Evolutionary conservation across 1,139 yeast genomes (phyloP).

Genomic region (Insectozyma bohioensis): DNA sequence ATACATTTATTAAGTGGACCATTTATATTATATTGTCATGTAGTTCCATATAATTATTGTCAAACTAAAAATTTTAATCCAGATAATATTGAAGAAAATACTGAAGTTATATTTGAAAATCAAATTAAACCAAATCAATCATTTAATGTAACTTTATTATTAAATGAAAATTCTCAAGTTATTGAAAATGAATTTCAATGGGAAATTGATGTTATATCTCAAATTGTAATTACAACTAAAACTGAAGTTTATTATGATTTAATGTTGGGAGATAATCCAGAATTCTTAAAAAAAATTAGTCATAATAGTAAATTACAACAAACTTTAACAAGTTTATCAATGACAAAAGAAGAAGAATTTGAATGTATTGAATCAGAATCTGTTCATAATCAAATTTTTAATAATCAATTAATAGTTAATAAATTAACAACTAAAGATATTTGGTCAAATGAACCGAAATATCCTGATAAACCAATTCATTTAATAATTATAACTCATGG

Average conservation of each 20-base stretch:
- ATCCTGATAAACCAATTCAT: slow-evolving; percentile 56
- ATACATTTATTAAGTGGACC: slow-evolving; percentile 60
- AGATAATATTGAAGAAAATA: slow-evolving; percentile 20
- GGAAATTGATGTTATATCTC: slow-evolving; percentile 82
- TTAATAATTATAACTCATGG: slow-evolving; percentile 86
- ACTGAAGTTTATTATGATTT: slow-evolving; percentile 71
- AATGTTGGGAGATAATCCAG: slow-evolving; percentile 48
- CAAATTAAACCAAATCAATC: slow-evolving; percentile 64
- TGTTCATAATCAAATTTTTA: slow-evolving; percentile 14
- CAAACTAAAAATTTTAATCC: slow-evolving; percentile 32
- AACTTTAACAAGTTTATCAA: slow-evolving; percentile 18
- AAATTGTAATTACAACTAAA: slow-evolving; percentile 69
- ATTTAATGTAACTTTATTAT: slow-evolving; percentile 45
- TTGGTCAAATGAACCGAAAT: slow-evolving; percentile 56
- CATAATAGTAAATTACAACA: slow-evolving; percentile 20
- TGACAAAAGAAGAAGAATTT: slow-evolving; percentile 1
- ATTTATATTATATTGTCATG: slow-evolving; percentile 57
- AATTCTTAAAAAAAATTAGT: slow-evolving; percentile 31
- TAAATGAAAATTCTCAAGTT: slow-evolving; percentile 46
- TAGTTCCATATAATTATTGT: slow-evolving; percentile 52
- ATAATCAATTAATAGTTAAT: slow-evolving; percentile 37
- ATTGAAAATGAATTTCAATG: slow-evolving; percentile 50
- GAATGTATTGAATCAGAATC: neutral
- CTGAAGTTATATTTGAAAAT: slow-evolving; percentile 39
- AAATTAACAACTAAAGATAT: slow-evolving; percentile 62